Conservation (phyloP, 257 asterid species). For the Plantago elongata region DNA sequence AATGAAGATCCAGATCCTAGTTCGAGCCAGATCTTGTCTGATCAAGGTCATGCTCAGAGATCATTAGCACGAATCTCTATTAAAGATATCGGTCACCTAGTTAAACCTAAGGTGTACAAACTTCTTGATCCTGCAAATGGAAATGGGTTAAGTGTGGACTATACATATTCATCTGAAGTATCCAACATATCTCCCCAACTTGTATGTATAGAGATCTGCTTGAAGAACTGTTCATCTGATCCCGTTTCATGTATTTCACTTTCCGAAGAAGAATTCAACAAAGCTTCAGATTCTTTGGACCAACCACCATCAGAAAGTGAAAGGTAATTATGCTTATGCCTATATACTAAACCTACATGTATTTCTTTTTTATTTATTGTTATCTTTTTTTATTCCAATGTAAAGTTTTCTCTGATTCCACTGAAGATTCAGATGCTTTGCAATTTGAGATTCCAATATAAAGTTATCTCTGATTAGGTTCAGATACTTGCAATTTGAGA, state of each 20-base stretch:
- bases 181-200: slow-evolving; percentile 59
- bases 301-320: slow-evolving; percentile 42
- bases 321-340: slow-evolving; percentile 35
- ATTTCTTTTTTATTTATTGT: slow-evolving; percentile 6
- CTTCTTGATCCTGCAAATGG: slow-evolving; percentile 79
- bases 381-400: neutral
- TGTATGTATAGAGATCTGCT: slow-evolving; percentile 62
- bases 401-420: neutral
- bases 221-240: slow-evolving; percentile 61
- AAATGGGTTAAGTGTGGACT: slow-evolving; percentile 71
- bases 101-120: slow-evolving; percentile 59
- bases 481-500: too few relatives aligned
- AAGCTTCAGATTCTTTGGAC: slow-evolving; percentile 46
- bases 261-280: slow-evolving; percentile 53
- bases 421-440: too few relatives aligned
- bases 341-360: slow-evolving; percentile 12
- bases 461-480: neutral
- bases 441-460: neutral
- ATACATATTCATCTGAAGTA: slow-evolving; percentile 61
- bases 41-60: slow-evolving; percentile 34
- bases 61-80: slow-evolving; percentile 86
- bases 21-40: slow-evolving; percentile 42
- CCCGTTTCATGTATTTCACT: slow-evolving; percentile 57
- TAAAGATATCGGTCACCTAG: slow-evolving; percentile 65
- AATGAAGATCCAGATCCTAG: slow-evolving; percentile 49